Conservation (phyloP, 2,329 filamentous ascomycete genomes). For the Ustulina deusta region DNA sequence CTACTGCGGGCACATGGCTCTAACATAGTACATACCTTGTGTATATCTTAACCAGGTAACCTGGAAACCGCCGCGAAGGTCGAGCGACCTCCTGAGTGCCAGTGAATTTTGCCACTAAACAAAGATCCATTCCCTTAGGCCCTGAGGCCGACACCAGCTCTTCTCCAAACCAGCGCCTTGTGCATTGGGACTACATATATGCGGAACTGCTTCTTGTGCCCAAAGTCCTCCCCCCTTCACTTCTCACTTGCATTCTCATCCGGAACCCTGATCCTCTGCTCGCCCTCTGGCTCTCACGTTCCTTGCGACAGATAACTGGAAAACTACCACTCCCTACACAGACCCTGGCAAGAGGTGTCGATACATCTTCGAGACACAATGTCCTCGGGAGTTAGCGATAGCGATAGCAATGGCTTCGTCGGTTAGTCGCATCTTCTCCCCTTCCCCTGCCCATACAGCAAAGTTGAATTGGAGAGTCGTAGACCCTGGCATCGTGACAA, state of each 20-base stretch:
- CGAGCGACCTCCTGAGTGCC: not conserved
- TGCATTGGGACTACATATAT: constrained; percentile 1
- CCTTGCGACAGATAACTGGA: not conserved
- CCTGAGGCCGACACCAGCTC: not conserved
- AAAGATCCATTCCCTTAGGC: not conserved
- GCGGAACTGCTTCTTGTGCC: not conserved
- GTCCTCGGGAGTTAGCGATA: constrained; percentile 27
- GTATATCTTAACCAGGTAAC: constrained; percentile 1
- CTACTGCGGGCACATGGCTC: constrained; percentile 24
- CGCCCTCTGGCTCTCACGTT: not conserved
- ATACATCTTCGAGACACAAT: constrained; percentile 21
- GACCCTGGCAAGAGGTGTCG: not conserved
- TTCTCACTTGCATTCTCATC: not conserved
- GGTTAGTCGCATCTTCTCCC: constrained; percentile 26
- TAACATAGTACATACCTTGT: too few relatives aligned
- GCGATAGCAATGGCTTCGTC: constrained; percentile 23
- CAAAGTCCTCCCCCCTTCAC: not conserved
- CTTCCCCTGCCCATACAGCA: not conserved
- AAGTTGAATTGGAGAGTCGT: not conserved
- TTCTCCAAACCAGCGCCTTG: not conserved
- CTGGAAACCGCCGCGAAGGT: constrained; percentile 6
- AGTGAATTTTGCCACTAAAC: constrained; percentile 9
- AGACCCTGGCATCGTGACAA: constrained; percentile 54
- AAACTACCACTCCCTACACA: not conserved
- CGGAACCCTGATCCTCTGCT: not conserved